Evolutionary conservation across 2,329 filamentous ascomycete species (phyloP), one percentile per base, ranked within the genome.

Genomic region (Alternaria dauci): DNA sequence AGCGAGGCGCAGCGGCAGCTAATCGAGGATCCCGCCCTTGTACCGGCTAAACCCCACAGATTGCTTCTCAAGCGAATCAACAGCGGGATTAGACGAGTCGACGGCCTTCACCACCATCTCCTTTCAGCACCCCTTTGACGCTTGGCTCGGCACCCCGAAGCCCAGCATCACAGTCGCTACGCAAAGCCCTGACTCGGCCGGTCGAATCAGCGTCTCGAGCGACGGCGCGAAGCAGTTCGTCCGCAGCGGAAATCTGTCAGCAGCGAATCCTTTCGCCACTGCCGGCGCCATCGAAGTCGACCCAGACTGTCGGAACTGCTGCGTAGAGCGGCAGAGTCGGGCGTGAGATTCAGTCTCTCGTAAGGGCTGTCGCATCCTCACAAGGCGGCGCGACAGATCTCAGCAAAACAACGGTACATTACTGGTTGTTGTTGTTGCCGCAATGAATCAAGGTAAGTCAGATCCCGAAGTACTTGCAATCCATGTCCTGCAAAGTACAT

Each of bases 371-470:
- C 59, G 60, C 59, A 41, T 55, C 43, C 51, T 59, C 62, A 57
- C 56, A 55, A 38, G 65, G 65, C 56, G 58, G 61, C 47, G 55
- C 47, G 41, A 66, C 65, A 59, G 64, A 67, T 66, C 66, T 67
- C 61, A 60, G 66, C 64, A 65, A 58, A 68, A 61, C 41, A 53
- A 60, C 66, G 58, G 63, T 67, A 66, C 59, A 66, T 64, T 66
- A 52, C 64, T 61, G 52, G 58, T 56, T 62, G 53, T 68, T 23
- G 20, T 23, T 23, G 53, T 68, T 68, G 65, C 69, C 70, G 71
- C 69, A 50, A 79, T 79, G 77, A 76, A 78, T 62, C 67, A 71
- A 74, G 71, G 77, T 79, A 77, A 77, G 77, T 77, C 69, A 73
- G 70, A 68, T 70, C 70, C 71, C 58, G 64, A 63, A 54, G 62